Evolutionary conservation across 148 eudicot species (phyloP), one percentile per base, ranked within the genome.

Genomic region (Silene uniflora): DNA sequence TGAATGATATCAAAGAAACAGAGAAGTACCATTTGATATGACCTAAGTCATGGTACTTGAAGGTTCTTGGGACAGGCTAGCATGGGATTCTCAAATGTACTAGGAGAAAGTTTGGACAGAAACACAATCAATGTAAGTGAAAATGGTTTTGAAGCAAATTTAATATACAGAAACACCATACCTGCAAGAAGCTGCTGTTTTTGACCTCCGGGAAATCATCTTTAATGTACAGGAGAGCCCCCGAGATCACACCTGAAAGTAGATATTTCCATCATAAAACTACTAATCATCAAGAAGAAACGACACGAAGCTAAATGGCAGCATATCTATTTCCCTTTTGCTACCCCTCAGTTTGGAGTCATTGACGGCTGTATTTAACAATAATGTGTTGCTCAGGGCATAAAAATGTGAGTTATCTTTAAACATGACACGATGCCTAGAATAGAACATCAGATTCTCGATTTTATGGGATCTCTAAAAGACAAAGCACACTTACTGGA

Each of bases 151-250:
- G 8, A 10, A 22, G 23, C 19, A 17, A 49, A 47, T 63, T 32
- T 73, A 23, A 68, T 71, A 14, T 69, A n/a, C n/a, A n/a, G n/a
- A n/a, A n/a, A 75, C 27, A 13, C 6, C 23, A 3, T 86, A 93
- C 98, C 96, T 93, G 93, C 78, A 91, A 78, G 79, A 93, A 91
- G 81, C 93, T 93, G 87, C 98, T 93, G 25, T 82, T 75, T 49
- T 84, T 81, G 39, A 93, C 98, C 52, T 56, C 92, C 76, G 85
- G 83, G 77, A 93, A 93, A 17, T 93, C 98, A 84, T 93, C 96
- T 78, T 84, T 83, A 27, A 93, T 93, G 73, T 93, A 93, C 71
- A 93, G 78, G 54, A 93, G 89, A 21, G 98, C 98, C 67, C 98
- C 98, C 22, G 98, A 93, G 82, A 93, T 93, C 62, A 93, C 98